These are phyloP conservation scores for Aegilops umbellulata DNA, from an alignment of 176 grass and related monocot species.

Conservation along the genomic window DNA sequence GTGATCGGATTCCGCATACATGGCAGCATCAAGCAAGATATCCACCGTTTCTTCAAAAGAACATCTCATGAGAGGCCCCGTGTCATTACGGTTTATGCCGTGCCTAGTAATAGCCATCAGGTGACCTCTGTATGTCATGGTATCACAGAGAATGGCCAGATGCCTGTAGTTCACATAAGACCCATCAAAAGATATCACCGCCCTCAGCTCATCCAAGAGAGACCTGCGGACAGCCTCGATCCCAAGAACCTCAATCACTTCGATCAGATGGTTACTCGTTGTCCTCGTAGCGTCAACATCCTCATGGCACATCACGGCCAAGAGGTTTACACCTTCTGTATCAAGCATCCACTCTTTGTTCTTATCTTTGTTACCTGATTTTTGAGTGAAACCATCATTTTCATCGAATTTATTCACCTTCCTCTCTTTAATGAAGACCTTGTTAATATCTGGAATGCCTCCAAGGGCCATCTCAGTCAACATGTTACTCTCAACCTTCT, in stretches of 20 bases:
- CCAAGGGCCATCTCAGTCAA: conserved; percentile 98
- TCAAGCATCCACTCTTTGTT: conserved; percentile 88
- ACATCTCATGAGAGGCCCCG: conserved; percentile 91
- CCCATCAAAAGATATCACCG: conserved; percentile 97
- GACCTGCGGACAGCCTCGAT: conserved; percentile 87
- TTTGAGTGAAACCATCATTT: conserved; percentile 54
- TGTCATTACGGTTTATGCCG: conserved; percentile 92
- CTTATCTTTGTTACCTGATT: conserved; percentile 28
- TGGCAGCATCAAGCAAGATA: conserved; percentile 90
- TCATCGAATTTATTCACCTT: conserved; percentile 83
- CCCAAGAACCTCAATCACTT: conserved; percentile 97
- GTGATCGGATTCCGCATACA: conserved; percentile 83
- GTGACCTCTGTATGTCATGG: conserved; percentile 94
- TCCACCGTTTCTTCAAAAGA: conserved; percentile 94
- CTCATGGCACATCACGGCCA: conserved; percentile 94
- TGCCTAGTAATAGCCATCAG: conserved; percentile 96
- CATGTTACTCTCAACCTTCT: conserved; percentile 92
- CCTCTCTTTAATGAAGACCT: conserved; percentile 88
- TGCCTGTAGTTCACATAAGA: conserved; percentile 97
- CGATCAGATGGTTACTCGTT: conserved; percentile 96
- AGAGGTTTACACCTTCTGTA: conserved; percentile 94
- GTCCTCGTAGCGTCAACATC: conserved; percentile 92
- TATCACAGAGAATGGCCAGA: conserved; percentile 95
- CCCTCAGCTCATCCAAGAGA: conserved; percentile 85
- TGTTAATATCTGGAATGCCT: conserved; percentile 97